Percentiles rank a stretch among this genome's conserved stretches.
These are phyloP conservation scores for Cucurbitaria berberidis DNA, from an alignment of 2,329 filamentous ascomycete species.

Conservation along the genomic window DNA sequence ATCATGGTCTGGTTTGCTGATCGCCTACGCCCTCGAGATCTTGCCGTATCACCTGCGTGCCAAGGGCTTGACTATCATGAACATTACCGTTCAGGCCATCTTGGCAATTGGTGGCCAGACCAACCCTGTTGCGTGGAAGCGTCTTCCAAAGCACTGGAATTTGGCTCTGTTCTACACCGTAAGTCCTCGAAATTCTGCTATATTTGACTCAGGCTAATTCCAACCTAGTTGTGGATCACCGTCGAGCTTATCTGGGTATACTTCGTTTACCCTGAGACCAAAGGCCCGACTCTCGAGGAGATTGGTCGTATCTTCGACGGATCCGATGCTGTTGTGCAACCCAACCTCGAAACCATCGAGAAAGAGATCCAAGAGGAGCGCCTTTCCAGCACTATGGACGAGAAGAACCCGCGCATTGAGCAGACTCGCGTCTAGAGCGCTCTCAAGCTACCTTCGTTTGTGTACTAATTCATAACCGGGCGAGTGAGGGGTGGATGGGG, in stretches of 20 bases:
- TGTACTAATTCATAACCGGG: too few species aligned
- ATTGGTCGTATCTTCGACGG: constrained; percentile 74
- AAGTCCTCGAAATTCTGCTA: background rate
- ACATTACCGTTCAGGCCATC: constrained; percentile 67
- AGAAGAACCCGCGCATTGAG: constrained; percentile 22
- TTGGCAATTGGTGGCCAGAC: constrained; percentile 66
- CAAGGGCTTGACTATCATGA: constrained; percentile 62
- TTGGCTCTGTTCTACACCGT: constrained; percentile 69
- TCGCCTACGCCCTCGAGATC: constrained; percentile 61
- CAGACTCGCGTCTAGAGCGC: constrained; percentile 15
- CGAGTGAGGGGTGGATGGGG: background rate
- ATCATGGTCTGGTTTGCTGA: constrained; percentile 64
- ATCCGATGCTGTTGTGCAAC: constrained; percentile 54
- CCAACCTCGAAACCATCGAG: constrained; percentile 32
- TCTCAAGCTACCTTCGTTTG: background rate
- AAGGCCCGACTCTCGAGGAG: constrained; percentile 72
- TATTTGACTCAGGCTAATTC: constrained; percentile 1
- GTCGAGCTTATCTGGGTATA: constrained; percentile 66
- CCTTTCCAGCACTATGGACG: constrained; percentile 16
- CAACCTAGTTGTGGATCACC: constrained; percentile 59
- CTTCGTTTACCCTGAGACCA: constrained; percentile 59
- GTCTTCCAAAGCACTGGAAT: constrained; percentile 63
- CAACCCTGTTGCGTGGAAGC: constrained; percentile 68
- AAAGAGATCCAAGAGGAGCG: constrained; percentile 23
- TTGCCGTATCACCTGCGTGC: constrained; percentile 57